Base-by-base conservation (phyloP, 2,329 filamentous ascomycete species). In the Tympanopsis confertula region DNA sequence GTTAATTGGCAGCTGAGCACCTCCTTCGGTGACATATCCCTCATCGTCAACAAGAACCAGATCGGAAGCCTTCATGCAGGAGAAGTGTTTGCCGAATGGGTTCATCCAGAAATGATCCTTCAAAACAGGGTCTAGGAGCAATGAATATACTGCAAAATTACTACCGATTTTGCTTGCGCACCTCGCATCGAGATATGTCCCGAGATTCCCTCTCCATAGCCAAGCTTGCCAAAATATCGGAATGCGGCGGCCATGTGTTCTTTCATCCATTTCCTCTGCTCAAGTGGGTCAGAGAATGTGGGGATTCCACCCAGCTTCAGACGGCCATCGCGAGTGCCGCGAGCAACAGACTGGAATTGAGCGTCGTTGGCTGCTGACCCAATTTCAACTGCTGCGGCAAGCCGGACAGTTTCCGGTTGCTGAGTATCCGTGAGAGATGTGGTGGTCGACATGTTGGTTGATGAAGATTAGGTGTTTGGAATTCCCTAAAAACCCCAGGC, bases 231-330 rank as follows among this genome's bases (percentile, higher is more conserved):
- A 38, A 59, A 61, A n/a, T 57, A 44, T 19, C 57, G 45, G 35
- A 57, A 68, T 5, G 61, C 64, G 5, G 58, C 62, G 1, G 61
- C 63, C 22, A 66, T 52, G 40, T 66, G 64, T 37, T 66, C 58
- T 45, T 65, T 63, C 30, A 36, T 24, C 35, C 35, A 36, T 36
- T 36, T 19, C 7, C 35, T 12, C 15, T 36, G 5, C 18, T 33
- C 30, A 18, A 12, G 15, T 7, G 14, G 7, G 7, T 33, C 30
- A 17, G 30, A 10, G 30, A 33, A 33, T 10, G 14, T 15, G 7
- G 30, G 30, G 22, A 59, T 58, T 2, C 56, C 56, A 2, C 43
- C 48, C 5, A 59, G 45, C 42, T 59, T 59, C 38, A 59, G 44
- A 1, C 50, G 54, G 4, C 55, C 57, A 18, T 51, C 45, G 4